phyloP scores from a whole-genome alignment of 108 stramenopile genomes.

The Mayamaea pseudoterrestris region DNA sequence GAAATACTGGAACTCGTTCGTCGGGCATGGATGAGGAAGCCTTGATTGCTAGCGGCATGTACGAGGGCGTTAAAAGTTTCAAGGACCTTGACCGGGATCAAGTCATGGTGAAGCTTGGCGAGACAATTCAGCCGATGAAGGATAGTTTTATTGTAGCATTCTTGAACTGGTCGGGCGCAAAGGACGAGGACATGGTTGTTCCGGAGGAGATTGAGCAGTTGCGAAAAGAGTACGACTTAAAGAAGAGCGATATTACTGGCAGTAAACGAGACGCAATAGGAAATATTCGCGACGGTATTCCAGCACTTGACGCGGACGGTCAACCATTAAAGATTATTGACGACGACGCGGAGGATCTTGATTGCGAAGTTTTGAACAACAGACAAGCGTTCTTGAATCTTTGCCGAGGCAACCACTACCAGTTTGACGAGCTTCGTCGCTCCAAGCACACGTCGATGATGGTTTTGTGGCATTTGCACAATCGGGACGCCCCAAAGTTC shows the following conservation, averaged over 20 bases:
- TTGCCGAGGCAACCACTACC: slow-evolving; percentile 94
- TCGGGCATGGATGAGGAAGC: slow-evolving; percentile 55
- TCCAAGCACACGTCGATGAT: slow-evolving; percentile 99
- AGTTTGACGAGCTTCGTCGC: slow-evolving; percentile 94
- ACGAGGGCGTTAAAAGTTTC: slow-evolving; percentile 23
- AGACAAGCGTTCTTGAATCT: slow-evolving; percentile 81
- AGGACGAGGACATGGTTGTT: slow-evolving; percentile 60
- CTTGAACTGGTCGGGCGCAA: slow-evolving; percentile 75
- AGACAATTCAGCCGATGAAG: slow-evolving; percentile 93
- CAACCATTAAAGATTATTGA: slow-evolving; percentile 55
- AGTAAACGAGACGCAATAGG: slow-evolving; percentile 43
- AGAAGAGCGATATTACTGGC: slow-evolving; percentile 12
- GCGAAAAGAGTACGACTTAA: slow-evolving; percentile 24
- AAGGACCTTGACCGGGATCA: slow-evolving; percentile 71
- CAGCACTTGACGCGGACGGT: neutral
- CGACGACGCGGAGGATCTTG: slow-evolving; percentile 79
- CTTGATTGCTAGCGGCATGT: slow-evolving; percentile 53
- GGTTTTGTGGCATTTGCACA: slow-evolving; percentile 98
- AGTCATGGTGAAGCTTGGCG: slow-evolving; percentile 90
- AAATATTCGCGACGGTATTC: slow-evolving; percentile 7
- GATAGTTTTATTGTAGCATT: slow-evolving; percentile 95
- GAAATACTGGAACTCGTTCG: slow-evolving; percentile 33
- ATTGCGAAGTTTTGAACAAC: slow-evolving; percentile 79
- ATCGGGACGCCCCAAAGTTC: slow-evolving; percentile 91
- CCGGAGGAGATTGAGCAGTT: slow-evolving; percentile 50